Conservation (phyloP, 225 moss, liverwort and hornwort species). For the Anthoceros angustus region DNA sequence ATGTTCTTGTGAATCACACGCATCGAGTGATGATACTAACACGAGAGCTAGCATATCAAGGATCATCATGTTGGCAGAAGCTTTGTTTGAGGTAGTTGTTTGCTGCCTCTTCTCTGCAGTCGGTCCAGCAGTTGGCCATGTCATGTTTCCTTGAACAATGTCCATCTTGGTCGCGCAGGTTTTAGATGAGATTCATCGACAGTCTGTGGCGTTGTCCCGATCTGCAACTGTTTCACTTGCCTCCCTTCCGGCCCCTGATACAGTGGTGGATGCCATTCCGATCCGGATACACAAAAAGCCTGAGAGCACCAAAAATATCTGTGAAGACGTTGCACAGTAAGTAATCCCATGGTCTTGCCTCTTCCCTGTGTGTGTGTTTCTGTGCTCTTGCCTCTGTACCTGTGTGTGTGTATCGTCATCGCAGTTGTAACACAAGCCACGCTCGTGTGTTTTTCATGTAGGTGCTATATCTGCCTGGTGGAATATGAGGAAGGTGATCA, state of each 20-base stretch:
- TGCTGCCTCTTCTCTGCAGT: background rate
- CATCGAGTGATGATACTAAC: conserved; percentile 53
- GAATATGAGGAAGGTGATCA: conserved; percentile 88
- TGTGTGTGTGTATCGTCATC: no score
- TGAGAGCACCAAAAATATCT: conserved; percentile 23
- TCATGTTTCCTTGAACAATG: background rate
- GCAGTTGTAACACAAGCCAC: no score
- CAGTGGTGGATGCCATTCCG: conserved; percentile 72
- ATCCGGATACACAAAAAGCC: conserved; percentile 29
- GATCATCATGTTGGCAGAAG: conserved; percentile 94
- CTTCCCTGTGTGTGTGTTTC: background rate
- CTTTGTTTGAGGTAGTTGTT: conserved; percentile 65
- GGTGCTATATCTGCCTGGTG: conserved; percentile 81
- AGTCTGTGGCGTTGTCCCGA: conserved; percentile 71
- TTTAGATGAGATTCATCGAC: conserved; percentile 83
- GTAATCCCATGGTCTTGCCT: conserved; percentile 8
- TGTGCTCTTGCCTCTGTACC: no score
- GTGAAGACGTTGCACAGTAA: conserved; percentile 59
- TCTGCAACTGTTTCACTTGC: conserved; percentile 53
- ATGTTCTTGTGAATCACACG: conserved; percentile 66
- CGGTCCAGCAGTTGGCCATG: background rate
- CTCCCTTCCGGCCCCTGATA: conserved; percentile 63
- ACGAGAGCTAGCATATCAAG: conserved; percentile 88
- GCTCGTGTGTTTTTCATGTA: conserved; percentile 8
- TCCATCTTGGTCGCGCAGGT: conserved; percentile 30